Evolutionary conservation across 2,329 filamentous ascomycete species (phyloP).

Genomic region (Mycosphaerelloides madeirae): DNA sequence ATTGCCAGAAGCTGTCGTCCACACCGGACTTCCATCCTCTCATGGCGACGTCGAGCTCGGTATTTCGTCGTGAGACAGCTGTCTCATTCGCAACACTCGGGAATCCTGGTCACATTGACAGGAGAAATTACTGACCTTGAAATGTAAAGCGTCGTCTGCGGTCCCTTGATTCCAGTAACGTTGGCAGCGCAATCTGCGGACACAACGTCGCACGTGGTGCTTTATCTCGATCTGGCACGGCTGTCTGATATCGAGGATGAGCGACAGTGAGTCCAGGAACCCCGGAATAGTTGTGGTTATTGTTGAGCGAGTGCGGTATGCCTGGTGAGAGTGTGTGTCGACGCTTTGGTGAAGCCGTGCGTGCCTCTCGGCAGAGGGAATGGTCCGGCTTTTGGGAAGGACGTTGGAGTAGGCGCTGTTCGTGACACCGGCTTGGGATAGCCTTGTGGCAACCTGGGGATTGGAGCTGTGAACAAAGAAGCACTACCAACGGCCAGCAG

Average conservation of each 20-base stretch:
- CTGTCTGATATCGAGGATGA: conserved; percentile 3
- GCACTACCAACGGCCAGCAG: conserved; percentile 16
- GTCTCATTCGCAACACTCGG: too few species aligned
- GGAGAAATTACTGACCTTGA: conserved; percentile 3
- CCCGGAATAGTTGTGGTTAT: too few species aligned
- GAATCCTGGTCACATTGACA: not conserved
- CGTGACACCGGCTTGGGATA: conserved; percentile 22
- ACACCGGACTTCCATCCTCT: not conserved
- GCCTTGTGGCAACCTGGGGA: conserved; percentile 18
- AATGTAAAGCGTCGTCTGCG: not conserved
- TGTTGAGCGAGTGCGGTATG: conserved; percentile 15
- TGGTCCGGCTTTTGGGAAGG: conserved; percentile 15
- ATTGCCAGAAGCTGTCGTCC: too few species aligned
- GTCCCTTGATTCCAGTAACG: too few species aligned
- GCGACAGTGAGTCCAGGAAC: conserved; percentile 11
- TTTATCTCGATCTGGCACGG: too few species aligned
- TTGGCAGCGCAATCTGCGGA: not conserved
- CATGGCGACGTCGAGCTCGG: not conserved
- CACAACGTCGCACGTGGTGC: conserved; percentile 2
- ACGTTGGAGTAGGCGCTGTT: conserved; percentile 16
- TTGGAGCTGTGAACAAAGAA: conserved; percentile 24
- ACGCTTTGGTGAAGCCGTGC: conserved; percentile 6
- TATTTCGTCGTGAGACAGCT: too few species aligned
- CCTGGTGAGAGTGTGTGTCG: conserved; percentile 5
- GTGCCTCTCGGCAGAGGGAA: conserved; percentile 12